These are phyloP conservation scores for Schwanniomyces sp. DNA, from an alignment of 805 yeast species.

Conservation along the genomic window DNA sequence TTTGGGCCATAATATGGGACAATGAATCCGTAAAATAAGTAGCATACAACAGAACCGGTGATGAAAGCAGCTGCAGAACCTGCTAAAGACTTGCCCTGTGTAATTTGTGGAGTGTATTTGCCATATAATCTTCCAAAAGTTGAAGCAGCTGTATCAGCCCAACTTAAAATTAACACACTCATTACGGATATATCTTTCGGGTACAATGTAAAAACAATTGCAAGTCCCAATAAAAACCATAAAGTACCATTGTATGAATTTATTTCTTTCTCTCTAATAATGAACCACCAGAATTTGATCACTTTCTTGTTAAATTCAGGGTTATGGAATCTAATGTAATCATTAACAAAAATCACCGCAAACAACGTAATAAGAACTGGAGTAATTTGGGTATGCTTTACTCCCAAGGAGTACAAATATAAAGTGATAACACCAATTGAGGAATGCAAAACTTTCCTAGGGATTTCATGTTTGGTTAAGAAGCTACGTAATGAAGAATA, in stretches of 20 bases:
- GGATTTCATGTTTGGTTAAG: conserved; percentile 79
- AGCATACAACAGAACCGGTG: conserved; percentile 68
- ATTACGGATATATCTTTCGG: conserved; percentile 81
- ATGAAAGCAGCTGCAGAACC: conserved; percentile 86
- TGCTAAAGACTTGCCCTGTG: conserved; percentile 78
- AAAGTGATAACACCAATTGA: conserved; percentile 84
- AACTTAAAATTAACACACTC: conserved; percentile 78
- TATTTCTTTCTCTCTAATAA: conserved; percentile 84
- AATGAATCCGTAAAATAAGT: conserved; percentile 68
- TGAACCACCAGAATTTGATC: conserved; percentile 67
- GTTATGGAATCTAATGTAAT: conserved; percentile 62
- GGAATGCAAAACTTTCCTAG: conserved; percentile 85
- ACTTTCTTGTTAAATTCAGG: conserved; percentile 65
- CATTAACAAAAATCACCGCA: conserved; percentile 57
- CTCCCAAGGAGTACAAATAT: conserved; percentile 65
- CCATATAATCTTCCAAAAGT: conserved; percentile 89
- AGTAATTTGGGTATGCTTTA: conserved; percentile 55
- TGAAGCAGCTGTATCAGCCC: conserved; percentile 98
- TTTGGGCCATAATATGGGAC: conserved; percentile 57
- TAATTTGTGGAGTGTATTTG: conserved; percentile 73
- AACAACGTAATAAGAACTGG: conserved; percentile 59
- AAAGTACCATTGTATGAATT: conserved; percentile 76
- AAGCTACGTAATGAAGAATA: conserved; percentile 27
- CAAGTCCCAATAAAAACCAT: conserved; percentile 81
- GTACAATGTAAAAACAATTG: conserved; percentile 64